Evolutionary conservation across 768 basidiomycete species (phyloP), one percentile per base, ranked within the genome.

Genomic region (Suillus ampliporus): DNA sequence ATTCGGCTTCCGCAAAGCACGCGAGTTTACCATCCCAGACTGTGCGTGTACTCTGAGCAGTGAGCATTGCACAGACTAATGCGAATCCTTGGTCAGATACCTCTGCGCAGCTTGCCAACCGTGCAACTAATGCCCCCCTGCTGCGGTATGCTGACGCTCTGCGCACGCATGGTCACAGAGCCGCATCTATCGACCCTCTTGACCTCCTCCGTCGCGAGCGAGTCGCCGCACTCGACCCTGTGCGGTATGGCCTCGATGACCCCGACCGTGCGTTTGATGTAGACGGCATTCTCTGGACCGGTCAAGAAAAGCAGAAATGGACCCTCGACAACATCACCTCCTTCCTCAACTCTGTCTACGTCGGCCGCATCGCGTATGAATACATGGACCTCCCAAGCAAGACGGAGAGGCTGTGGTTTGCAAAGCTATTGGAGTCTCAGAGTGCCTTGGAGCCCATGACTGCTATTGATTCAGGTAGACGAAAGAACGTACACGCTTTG

Each of bases 61-160:
- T 47, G 13, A 28, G 4, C 26, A 31, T n/a, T 31, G 8, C 50
- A n/a, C 23, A 26, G n/a, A 23, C 57, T 68, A 41, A 19, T 10
- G 4, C 28, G 10, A 26, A 28, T 37, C 19, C 34, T 14, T 44
- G 35, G 17, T 48, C 60, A 92, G 91, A 92, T 70, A 90, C 86
- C 3, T 72, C 82, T 1, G 77, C 79, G 0, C 91, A 93, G 67
- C 80, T 94, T 15, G 71, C 80, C 57, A 92, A 92, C 74, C 84
- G 95, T 10, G 81, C 81, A 15, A 71, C 73, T 4, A 95, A 96
- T 67, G 93, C 94, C 0, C 80, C 92, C 4, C 79, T 97, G 19
- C 78, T 96, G 48, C 90, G 95, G 38, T 96, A 95, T 71, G 92
- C 95, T 13, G 95, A 97, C 72, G 89, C 91, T 2, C 83, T 97